phyloP scores from a whole-genome alignment of 257 asterid genomes.

The Capsicum pubescens region DNA sequence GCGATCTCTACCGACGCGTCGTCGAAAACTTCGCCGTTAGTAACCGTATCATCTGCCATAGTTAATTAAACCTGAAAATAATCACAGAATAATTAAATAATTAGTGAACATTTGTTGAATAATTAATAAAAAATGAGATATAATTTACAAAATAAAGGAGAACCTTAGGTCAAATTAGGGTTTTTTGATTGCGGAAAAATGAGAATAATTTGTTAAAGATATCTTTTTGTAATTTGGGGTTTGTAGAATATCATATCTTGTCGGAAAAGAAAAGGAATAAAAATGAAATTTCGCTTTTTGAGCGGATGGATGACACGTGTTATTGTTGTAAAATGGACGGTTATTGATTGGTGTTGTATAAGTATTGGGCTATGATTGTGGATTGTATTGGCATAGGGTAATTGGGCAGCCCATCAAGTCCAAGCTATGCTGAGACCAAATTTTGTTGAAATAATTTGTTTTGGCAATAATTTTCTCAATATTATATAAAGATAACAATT shows the following conservation, averaged over 20 bases:
- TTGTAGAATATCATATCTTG: not conserved
- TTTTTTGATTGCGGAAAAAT: not conserved
- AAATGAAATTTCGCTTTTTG: not conserved
- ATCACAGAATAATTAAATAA: not conserved
- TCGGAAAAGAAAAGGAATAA: not conserved
- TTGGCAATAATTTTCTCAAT: not conserved
- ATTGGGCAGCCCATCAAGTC: slow-evolving; percentile 7
- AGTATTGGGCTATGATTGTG: not conserved
- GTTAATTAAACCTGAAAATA: slow-evolving; percentile 26
- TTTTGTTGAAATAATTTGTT: not conserved
- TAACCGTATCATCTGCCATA: slow-evolving; percentile 62
- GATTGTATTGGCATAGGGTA: not conserved
- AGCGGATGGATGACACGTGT: slow-evolving; percentile 1
- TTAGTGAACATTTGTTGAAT: not conserved
- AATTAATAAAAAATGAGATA: not conserved
- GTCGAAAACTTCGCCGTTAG: slow-evolving; percentile 53
- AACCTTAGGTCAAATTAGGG: slow-evolving; percentile 1
- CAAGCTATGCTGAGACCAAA: not conserved
- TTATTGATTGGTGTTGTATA: not conserved
- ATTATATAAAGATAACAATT: not conserved
- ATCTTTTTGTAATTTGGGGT: not conserved
- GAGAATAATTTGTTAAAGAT: not conserved
- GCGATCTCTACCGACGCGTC: slow-evolving; percentile 52
- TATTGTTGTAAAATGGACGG: not conserved
- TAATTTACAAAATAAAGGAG: not conserved